These are phyloP conservation scores for Schizothecium vesticola DNA, from an alignment of 495 filamentous ascomycete genomes.

Conservation along the genomic window DNA sequence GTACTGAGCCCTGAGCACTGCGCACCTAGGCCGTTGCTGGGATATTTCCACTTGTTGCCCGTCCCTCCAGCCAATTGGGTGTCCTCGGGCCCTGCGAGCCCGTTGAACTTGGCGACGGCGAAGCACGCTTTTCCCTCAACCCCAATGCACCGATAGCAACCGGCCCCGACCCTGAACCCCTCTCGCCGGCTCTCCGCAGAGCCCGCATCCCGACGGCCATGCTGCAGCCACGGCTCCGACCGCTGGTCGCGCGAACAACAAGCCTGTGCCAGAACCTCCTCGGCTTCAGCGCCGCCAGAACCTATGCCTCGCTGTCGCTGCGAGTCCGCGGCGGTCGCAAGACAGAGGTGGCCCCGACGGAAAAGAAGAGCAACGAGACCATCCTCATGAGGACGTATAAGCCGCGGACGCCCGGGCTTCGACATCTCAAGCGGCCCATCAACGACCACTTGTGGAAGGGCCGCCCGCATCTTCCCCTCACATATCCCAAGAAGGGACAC, in stretches of 20 bases:
- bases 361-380: slow-evolving; percentile 29
- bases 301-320: slow-evolving; percentile 22
- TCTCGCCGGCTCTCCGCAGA: slow-evolving; percentile 1
- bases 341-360: slow-evolving; percentile 2
- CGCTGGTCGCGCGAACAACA: slow-evolving; percentile 17
- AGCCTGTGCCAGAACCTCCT: slow-evolving; percentile 22
- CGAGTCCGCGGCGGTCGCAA: slow-evolving; percentile 5
- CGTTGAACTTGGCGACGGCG: not conserved
- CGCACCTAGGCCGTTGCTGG: slow-evolving; percentile 1
- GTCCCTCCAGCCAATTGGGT: slow-evolving; percentile 7
- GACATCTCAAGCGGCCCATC: slow-evolving; percentile 84
- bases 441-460: slow-evolving; percentile 98
- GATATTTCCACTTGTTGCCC: not conserved
- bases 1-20: not conserved
- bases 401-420: slow-evolving; percentile 87
- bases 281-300: slow-evolving; percentile 15
- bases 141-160: slow-evolving; percentile 19
- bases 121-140: not conserved
- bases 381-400: slow-evolving; percentile 76
- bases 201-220: slow-evolving; percentile 12
- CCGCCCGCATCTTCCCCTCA: slow-evolving; percentile 73
- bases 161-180: not conserved
- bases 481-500: slow-evolving; percentile 84
- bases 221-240: slow-evolving; percentile 31
- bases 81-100: not conserved